Conservation (phyloP, 106 monocot species). For the Iris macrosiphon region DNA sequence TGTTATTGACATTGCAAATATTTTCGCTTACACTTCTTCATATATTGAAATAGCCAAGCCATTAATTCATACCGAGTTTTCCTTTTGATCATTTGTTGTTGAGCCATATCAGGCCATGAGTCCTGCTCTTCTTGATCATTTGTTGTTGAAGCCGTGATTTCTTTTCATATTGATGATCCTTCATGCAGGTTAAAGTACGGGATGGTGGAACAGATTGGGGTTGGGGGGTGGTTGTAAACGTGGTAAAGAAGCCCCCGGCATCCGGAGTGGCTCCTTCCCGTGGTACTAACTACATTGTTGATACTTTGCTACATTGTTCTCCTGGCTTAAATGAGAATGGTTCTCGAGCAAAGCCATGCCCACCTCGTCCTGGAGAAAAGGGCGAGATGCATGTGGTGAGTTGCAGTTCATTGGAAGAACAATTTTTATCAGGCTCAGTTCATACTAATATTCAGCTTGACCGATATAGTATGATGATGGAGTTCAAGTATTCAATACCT, state of each 20-base stretch:
- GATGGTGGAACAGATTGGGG: conserved; percentile 97
- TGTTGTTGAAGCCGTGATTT: not conserved
- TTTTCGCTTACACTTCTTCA: not conserved
- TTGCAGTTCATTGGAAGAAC: conserved; percentile 44
- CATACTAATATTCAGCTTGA: conserved; percentile 16
- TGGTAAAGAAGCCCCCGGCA: conserved; percentile 79
- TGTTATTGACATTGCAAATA: not conserved
- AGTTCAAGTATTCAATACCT: not conserved
- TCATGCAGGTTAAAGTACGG: conserved; percentile 78
- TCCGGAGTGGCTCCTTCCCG: conserved; percentile 36
- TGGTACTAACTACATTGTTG: conserved; percentile 59
- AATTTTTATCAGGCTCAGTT: conserved; percentile 30
- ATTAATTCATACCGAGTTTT: too few species aligned
- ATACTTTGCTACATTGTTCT: conserved; percentile 83
- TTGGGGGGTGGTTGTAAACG: conserved; percentile 99
- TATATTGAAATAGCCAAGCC: too few species aligned
- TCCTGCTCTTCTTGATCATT: too few species aligned
- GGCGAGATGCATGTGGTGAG: conserved; percentile 99
- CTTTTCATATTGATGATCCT: not conserved
- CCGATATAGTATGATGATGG: conserved; percentile 3
- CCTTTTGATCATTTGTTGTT: too few species aligned
- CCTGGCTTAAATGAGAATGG: conserved; percentile 61
- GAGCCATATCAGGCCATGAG: too few species aligned
- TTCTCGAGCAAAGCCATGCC: conserved; percentile 69
- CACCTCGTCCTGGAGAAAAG: conserved; percentile 84